These are phyloP conservation scores for Mayamaea pseudoterrestris DNA, from an alignment of 108 stramenopile genomes.

Conservation along the genomic window DNA sequence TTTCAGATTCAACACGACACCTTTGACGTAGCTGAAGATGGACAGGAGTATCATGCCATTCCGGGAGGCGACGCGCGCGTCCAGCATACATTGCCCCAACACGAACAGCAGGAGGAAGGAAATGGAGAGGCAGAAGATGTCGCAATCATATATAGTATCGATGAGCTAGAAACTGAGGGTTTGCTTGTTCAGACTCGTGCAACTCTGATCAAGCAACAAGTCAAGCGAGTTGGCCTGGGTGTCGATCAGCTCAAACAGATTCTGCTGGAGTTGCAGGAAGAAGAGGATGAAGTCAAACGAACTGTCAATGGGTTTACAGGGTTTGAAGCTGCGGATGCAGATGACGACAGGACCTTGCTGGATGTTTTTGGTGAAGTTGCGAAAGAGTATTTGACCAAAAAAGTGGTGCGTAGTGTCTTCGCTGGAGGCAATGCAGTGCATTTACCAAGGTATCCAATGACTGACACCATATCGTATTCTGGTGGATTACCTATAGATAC, in stretches of 20 bases:
- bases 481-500: constrained; percentile 6
- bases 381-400: constrained; percentile 69
- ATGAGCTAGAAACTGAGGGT: no score
- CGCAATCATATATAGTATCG: background rate
- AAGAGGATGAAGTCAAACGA: background rate
- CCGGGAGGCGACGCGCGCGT: no score
- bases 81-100: no score
- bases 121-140: background rate
- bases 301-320: no score
- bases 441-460: background rate
- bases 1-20: no score
- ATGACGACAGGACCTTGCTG: constrained; percentile 59
- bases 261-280: background rate
- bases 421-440: background rate
- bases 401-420: constrained; percentile 13
- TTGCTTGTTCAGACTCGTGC: no score
- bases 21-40: no score
- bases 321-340: no score
- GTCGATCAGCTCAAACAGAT: no score
- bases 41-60: no score
- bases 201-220: no score
- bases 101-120: background rate
- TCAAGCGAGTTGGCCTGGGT: background rate
- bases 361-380: constrained; percentile 76
- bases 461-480: background rate